phyloP scores from a whole-genome alignment of 208 protist species.

The Polymyxa betae region DNA sequence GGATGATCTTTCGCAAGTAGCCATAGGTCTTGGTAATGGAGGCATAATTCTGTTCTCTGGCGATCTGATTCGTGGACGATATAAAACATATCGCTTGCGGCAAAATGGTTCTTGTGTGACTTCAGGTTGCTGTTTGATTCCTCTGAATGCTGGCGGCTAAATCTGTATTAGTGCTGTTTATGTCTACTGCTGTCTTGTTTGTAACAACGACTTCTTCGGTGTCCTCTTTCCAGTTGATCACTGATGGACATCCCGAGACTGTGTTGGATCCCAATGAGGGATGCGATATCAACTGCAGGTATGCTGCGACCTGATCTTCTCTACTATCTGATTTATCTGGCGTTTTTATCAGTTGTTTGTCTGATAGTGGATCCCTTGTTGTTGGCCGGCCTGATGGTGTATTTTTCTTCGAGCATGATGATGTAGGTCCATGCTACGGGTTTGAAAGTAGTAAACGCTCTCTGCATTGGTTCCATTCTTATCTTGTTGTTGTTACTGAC shows the following conservation, averaged over 20 bases:
- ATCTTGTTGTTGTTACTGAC: neutral
- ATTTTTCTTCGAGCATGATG: conserved; percentile 30
- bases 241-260: neutral
- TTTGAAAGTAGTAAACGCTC: conserved; percentile 28
- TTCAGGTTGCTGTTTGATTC: neutral
- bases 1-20: conserved; percentile 35
- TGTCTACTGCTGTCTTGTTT: neutral
- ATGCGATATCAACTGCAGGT: conserved; percentile 40
- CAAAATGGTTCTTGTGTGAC: conserved; percentile 32
- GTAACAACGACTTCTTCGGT: conserved; percentile 43
- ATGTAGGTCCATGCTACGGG: conserved; percentile 41
- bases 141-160: neutral
- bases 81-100: conserved; percentile 26
- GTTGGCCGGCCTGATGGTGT: conserved; percentile 6
- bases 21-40: conserved; percentile 1
- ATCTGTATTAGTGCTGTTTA: neutral
- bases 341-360: too few species aligned
- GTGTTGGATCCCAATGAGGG: neutral
- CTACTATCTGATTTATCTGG: neutral
- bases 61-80: neutral
- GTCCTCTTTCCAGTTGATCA: neutral
- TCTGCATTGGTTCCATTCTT: conserved; percentile 37
- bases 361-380: neutral
- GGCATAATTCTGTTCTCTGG: neutral
- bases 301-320: neutral